Percentiles rank a stretch among this genome's conserved stretches.
These are phyloP conservation scores for Gracilaria gracilis DNA, from an alignment of 23 red algal genomes.

Conservation along the genomic window DNA sequence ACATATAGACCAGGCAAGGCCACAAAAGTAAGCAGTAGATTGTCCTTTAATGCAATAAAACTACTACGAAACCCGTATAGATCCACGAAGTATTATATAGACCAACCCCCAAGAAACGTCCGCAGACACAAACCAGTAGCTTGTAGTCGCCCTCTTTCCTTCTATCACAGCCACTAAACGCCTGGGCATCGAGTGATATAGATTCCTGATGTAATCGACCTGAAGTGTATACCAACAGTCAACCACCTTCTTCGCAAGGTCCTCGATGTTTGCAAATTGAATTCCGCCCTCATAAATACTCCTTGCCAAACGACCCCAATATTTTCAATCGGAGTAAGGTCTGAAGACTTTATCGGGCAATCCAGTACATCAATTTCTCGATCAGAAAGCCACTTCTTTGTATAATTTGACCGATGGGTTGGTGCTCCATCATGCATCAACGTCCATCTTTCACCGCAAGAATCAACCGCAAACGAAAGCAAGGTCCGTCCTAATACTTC, in stretches of 20 bases:
- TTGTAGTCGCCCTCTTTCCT: neutral
- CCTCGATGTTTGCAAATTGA: neutral
- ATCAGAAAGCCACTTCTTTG: neutral
- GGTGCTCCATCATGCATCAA: neutral
- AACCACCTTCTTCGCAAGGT: neutral
- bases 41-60: no score
- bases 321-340: neutral
- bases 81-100: neutral
- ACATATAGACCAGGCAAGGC: no score
- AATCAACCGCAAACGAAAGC: neutral
- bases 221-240: neutral
- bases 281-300: neutral
- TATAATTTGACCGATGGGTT: neutral
- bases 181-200: conserved; percentile 2
- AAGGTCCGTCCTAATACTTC: neutral
- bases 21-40: no score
- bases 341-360: neutral
- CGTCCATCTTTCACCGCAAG: neutral
- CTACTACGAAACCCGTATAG: no score
- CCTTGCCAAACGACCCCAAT: conserved; percentile 7
- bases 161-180: neutral
- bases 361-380: neutral
- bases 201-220: neutral
- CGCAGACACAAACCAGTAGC: neutral
- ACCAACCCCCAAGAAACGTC: neutral